These are phyloP conservation scores for Astrephomene gubernaculifera DNA, from an alignment of 139 green algal genomes.

Conservation along the genomic window DNA sequence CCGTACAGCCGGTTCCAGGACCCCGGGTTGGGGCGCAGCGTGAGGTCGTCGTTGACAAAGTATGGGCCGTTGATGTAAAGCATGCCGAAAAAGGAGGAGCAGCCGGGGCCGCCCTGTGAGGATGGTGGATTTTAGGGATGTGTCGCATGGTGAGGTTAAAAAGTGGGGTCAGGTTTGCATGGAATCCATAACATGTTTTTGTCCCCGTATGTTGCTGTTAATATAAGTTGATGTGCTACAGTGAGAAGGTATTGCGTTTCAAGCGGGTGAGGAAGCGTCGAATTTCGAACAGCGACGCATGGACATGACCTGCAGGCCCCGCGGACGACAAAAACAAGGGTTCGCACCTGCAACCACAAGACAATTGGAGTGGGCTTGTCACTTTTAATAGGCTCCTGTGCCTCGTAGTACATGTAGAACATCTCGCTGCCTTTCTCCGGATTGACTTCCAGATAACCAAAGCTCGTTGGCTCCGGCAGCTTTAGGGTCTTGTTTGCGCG, in stretches of 20 bases:
- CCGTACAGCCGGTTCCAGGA: slow-evolving; percentile 55
- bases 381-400: slow-evolving; percentile 20
- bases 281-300: no score
- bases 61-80: slow-evolving; percentile 72
- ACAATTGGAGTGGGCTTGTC: slow-evolving; percentile 51
- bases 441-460: slow-evolving; percentile 43
- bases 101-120: slow-evolving; percentile 64
- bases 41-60: slow-evolving; percentile 56
- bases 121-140: no score
- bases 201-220: no score
- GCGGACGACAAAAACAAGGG: no score
- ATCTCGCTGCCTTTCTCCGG: slow-evolving; percentile 32
- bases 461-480: slow-evolving; percentile 19
- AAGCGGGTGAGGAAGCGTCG: no score
- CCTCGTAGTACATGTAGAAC: slow-evolving; percentile 68
- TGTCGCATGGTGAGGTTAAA: no score
- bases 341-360: slow-evolving; percentile 64
- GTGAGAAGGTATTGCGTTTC: no score
- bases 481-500: slow-evolving; percentile 5
- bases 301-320: no score
- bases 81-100: slow-evolving; percentile 67
- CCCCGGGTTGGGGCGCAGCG: slow-evolving; percentile 52
- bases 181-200: no score
- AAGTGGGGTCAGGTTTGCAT: no score
- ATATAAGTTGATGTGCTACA: no score